Evolutionary conservation across 768 basidiomycete species (phyloP).

Genomic region (Tylopilus sp.): DNA sequence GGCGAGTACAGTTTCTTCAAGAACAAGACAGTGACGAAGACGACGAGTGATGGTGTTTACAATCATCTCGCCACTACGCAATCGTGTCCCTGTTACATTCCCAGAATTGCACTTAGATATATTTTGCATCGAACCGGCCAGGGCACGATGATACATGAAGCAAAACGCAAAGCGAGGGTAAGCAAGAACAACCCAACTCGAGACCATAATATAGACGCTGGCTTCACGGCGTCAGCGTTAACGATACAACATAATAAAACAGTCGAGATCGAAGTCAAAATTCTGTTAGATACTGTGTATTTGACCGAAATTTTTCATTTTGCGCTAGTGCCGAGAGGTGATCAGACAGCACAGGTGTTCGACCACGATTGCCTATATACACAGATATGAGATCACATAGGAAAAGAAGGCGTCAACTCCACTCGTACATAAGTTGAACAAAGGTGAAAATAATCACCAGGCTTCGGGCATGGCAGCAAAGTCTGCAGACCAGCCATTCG

Average conservation of each 20-base stretch:
- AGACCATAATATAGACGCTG: background rate
- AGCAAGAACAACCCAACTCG: background rate
- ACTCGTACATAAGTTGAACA: constrained; percentile 15
- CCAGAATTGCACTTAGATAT: constrained; percentile 15
- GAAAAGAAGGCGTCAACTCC: constrained; percentile 23
- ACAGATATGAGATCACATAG: constrained; percentile 14
- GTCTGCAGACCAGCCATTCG: constrained; percentile 75
- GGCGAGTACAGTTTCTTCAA: constrained; percentile 76
- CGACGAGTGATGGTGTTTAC: constrained; percentile 17
- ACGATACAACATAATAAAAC: background rate
- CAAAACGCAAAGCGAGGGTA: constrained; percentile 1
- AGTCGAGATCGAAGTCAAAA: background rate
- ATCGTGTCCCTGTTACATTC: constrained; percentile 16
- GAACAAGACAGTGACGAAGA: constrained; percentile 80
- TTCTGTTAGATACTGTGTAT: background rate
- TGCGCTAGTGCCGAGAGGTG: background rate
- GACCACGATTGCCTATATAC: constrained; percentile 18
- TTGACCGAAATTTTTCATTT: background rate
- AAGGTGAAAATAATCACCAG: constrained; percentile 51
- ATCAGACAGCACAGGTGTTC: constrained; percentile 20
- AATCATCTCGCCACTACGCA: constrained; percentile 1
- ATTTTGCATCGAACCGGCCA: background rate
- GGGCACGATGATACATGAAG: background rate
- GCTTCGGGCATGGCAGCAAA: constrained; percentile 79
- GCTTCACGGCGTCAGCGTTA: background rate